Conservation (phyloP, 1,139 yeast genomes). For the Hyphopichia buzzinii region DNA sequence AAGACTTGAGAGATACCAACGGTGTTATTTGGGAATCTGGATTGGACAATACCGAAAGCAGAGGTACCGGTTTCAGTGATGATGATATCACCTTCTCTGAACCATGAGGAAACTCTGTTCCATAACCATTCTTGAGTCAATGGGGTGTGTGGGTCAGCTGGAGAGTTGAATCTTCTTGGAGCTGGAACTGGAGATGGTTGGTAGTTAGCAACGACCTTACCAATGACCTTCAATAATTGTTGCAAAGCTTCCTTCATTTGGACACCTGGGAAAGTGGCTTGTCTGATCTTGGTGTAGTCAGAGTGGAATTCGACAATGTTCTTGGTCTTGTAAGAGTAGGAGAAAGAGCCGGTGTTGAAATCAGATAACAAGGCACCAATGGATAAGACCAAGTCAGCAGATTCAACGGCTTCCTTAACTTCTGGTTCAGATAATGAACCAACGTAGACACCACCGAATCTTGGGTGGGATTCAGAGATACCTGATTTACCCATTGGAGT, state of each 20-base stretch:
- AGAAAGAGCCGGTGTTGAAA: conserved; percentile 87
- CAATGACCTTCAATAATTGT: conserved; percentile 40
- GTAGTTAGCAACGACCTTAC: conserved; percentile 36
- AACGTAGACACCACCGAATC: conserved; percentile 85
- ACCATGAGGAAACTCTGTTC: conserved; percentile 72
- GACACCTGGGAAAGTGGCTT: conserved; percentile 73
- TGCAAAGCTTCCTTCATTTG: conserved; percentile 71
- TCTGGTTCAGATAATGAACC: conserved; percentile 77
- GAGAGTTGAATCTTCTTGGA: conserved; percentile 32
- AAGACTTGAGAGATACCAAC: conserved; percentile 83
- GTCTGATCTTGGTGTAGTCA: conserved; percentile 75
- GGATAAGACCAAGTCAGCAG: conserved; percentile 72
- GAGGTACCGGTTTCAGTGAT: conserved; percentile 90
- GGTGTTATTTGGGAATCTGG: conserved; percentile 71
- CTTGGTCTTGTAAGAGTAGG: conserved; percentile 75
- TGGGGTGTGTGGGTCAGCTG: conserved; percentile 22
- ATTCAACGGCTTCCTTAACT: conserved; percentile 73
- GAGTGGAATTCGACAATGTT: conserved; percentile 87
- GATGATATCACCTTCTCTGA: conserved; percentile 75
- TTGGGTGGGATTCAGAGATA: conserved; percentile 65
- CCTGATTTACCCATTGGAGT: conserved; percentile 92
- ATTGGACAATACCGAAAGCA: conserved; percentile 79
- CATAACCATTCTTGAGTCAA: conserved; percentile 80
- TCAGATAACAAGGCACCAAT: conserved; percentile 84
- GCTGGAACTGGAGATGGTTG: conserved; percentile 48